Percentiles rank a stretch among this genome's conserved stretches.
phyloP scores from a whole-genome alignment of 495 filamentous ascomycete genomes.

The Bryoglossum gracile region DNA sequence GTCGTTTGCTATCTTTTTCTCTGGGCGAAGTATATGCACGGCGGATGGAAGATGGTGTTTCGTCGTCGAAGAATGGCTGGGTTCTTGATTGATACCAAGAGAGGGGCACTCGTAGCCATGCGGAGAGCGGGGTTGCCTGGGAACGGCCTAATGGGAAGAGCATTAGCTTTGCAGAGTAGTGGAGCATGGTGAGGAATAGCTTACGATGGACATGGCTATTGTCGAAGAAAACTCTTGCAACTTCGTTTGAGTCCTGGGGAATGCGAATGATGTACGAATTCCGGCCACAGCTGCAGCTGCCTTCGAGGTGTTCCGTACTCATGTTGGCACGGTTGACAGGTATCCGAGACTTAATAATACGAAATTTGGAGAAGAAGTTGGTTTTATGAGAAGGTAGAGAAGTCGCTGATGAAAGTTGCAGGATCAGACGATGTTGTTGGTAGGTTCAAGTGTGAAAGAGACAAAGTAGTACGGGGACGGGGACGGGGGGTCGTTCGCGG shows the following conservation, averaged over 20 bases:
- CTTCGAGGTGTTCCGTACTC: conserved; percentile 47
- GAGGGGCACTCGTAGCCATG: conserved; percentile 76
- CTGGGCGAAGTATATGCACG: conserved; percentile 57
- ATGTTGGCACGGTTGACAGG: background rate
- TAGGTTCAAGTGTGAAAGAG: too few species aligned
- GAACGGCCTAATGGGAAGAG: conserved; percentile 44
- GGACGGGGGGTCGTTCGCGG: too few species aligned
- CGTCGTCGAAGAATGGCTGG: conserved; percentile 67
- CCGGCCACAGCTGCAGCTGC: conserved; percentile 77
- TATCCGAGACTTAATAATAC: background rate
- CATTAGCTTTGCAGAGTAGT: background rate
- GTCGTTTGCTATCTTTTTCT: conserved; percentile 53
- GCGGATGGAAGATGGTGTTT: conserved; percentile 64
- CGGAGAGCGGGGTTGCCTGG: conserved; percentile 61
- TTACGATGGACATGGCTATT: conserved; percentile 52
- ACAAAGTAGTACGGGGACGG: too few species aligned
- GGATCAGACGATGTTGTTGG: background rate
- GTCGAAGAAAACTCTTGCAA: conserved; percentile 65
- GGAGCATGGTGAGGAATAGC: conserved; percentile 5
- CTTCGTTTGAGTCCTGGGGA: conserved; percentile 45
- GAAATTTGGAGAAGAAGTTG: background rate
- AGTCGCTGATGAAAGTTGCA: background rate
- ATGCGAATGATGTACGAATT: conserved; percentile 72
- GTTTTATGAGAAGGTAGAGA: background rate
- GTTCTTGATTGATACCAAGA: conserved; percentile 65